Percentiles rank a stretch among this genome's conserved stretches.
Evolutionary conservation across 2,329 filamentous ascomycete genomes (phyloP).

Genomic region (Bipolaris zeicola): DNA sequence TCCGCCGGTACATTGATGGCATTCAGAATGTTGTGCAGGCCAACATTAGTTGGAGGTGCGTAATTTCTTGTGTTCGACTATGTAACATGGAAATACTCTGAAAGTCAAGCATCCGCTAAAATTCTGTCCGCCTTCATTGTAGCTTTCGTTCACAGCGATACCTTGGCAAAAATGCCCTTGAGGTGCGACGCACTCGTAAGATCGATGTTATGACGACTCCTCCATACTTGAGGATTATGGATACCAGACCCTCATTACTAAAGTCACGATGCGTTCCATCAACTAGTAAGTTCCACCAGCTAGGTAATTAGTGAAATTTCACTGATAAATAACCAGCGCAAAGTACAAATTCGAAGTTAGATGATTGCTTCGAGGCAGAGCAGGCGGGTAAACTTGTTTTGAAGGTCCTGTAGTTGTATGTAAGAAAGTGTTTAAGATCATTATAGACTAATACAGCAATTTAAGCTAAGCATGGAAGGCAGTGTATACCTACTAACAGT

Average conservation of each 20-base stretch:
- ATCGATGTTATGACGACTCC: background rate
- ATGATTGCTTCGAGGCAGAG: background rate
- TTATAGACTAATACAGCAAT: background rate
- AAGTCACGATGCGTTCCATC: background rate
- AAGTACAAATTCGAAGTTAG: background rate
- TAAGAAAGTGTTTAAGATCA: background rate
- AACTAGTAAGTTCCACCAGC: background rate
- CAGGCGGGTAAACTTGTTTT: background rate
- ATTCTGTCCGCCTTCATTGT: background rate
- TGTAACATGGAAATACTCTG: background rate
- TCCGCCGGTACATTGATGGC: background rate
- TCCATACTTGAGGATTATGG: background rate
- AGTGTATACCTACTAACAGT: background rate
- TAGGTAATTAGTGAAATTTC: background rate
- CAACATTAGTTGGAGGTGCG: background rate
- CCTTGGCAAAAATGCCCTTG: background rate
- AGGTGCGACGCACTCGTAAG: background rate
- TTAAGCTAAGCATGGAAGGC: background rate
- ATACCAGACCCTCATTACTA: background rate
- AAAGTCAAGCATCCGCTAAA: background rate
- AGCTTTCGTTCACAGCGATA: background rate
- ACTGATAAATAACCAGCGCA: background rate
- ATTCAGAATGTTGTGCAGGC: constrained; percentile 1
- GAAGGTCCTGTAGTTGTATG: background rate
- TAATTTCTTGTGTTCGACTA: background rate